These are phyloP conservation scores for Alternaria tenuissima DNA, from an alignment of 2,329 filamentous ascomycete genomes.

Conservation along the genomic window DNA sequence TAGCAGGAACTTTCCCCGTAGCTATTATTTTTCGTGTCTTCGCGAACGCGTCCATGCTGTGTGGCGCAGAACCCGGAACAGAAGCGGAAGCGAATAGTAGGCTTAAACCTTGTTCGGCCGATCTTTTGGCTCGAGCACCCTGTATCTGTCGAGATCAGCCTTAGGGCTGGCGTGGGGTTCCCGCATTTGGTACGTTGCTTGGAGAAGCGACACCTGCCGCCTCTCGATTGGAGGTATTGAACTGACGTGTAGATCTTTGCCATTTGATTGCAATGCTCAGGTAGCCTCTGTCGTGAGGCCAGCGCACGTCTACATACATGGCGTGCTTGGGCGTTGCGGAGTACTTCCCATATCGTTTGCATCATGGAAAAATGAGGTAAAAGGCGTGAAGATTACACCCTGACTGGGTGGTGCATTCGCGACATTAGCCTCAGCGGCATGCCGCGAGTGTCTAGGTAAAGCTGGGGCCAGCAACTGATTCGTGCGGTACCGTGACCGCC, in stretches of 20 bases:
- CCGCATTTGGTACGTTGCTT: constrained; percentile 24
- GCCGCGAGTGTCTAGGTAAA: background rate
- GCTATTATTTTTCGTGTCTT: constrained; percentile 6
- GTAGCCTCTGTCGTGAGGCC: constrained; percentile 17
- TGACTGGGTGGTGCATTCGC: constrained; percentile 15
- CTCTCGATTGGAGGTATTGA: constrained; percentile 21
- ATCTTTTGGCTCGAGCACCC: constrained; percentile 16
- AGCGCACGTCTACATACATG: constrained; percentile 1
- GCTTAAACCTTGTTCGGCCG: constrained; percentile 20
- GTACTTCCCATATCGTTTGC: constrained; percentile 13
- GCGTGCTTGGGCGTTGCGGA: constrained; percentile 14
- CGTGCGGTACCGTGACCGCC: constrained; percentile 14
- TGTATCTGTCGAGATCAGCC: constrained; percentile 28
- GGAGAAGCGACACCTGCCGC: constrained; percentile 25
- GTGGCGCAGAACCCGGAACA: constrained; percentile 14
- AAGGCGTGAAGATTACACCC: constrained; percentile 13
- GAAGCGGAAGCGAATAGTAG: constrained; percentile 15
- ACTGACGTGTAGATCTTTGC: constrained; percentile 21
- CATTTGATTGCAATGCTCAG: constrained; percentile 15
- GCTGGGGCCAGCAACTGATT: background rate
- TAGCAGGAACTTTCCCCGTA: constrained; percentile 10
- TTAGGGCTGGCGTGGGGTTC: constrained; percentile 31
- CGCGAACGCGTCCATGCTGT: constrained; percentile 7
- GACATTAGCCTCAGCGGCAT: constrained; percentile 17
- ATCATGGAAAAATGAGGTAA: constrained; percentile 11